Evolutionary conservation across 2,329 filamentous ascomycete genomes (phyloP).

Genomic region (Dryadomyces quercus-mongolicae): DNA sequence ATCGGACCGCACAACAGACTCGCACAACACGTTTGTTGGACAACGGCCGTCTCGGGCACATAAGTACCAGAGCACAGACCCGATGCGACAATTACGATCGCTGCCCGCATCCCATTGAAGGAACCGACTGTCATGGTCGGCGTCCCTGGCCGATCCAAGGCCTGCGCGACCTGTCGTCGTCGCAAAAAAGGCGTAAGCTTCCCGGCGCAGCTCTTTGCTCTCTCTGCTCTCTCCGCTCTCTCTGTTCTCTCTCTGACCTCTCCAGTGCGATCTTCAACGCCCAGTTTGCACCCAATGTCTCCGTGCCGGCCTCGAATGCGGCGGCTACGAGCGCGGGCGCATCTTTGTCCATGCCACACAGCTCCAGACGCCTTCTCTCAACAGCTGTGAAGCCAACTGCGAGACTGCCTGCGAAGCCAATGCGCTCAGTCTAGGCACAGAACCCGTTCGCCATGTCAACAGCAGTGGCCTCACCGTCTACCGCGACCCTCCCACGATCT

Average conservation of each 20-base stretch:
- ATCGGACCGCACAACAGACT: too few species aligned
- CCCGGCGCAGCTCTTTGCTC: background rate
- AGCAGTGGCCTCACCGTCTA: background rate
- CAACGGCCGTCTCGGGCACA: too few species aligned
- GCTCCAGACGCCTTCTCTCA: background rate
- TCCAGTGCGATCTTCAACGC: constrained; percentile 14
- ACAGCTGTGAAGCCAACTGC: background rate
- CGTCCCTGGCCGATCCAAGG: constrained; percentile 14
- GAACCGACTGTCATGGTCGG: constrained; percentile 10
- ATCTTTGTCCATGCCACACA: constrained; percentile 14
- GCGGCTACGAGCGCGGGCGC: constrained; percentile 14
- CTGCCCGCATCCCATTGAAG: too few species aligned
- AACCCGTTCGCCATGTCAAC: background rate
- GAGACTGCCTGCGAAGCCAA: too few species aligned
- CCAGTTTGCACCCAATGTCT: constrained; percentile 14
- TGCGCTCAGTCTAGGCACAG: too few species aligned
- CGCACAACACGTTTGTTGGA: too few species aligned
- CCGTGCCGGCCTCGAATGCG: constrained; percentile 12
- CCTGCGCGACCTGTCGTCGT: constrained; percentile 12
- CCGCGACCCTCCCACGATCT: background rate
- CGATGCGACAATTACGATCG: too few species aligned
- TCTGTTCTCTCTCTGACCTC: background rate
- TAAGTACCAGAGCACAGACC: too few species aligned
- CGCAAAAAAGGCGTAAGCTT: constrained; percentile 14
- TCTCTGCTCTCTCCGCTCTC: background rate